Evolutionary conservation across 345 rosid genomes (phyloP).

Genomic region (Citrus australasica): DNA sequence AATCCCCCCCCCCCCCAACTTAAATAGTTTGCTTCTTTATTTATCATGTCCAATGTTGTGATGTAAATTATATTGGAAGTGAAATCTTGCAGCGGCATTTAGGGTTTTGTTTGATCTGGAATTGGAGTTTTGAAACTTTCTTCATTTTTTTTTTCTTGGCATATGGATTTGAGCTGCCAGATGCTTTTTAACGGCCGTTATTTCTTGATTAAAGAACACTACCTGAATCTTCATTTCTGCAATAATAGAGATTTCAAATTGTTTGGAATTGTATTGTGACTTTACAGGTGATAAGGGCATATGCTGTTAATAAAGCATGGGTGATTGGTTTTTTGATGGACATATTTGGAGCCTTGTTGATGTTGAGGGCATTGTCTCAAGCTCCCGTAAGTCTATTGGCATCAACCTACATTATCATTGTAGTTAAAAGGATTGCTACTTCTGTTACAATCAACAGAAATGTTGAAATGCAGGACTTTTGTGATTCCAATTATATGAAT

Average conservation of each 20-base stretch:
- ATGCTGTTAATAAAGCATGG: constrained; percentile 81
- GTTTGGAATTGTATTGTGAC: background rate
- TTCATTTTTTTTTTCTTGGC: background rate
- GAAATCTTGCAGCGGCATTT: background rate
- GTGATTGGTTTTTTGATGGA: constrained; percentile 84
- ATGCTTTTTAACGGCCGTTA: background rate
- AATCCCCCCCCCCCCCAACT: too few relatives aligned
- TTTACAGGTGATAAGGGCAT: constrained; percentile 71
- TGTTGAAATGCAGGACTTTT: background rate
- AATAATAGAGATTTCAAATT: background rate
- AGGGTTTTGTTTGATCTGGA: background rate
- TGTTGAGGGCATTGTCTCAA: constrained; percentile 82
- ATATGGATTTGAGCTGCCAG: background rate
- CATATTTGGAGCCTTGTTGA: constrained; percentile 84
- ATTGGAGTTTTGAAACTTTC: background rate
- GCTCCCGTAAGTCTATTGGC: constrained; percentile 70
- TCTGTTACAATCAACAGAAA: background rate
- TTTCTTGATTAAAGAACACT: background rate
- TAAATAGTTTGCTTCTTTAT: background rate
- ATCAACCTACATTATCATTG: background rate
- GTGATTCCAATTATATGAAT: background rate
- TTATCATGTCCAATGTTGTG: background rate
- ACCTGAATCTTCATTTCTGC: background rate
- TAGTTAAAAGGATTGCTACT: background rate
- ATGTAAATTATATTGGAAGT: background rate